phyloP scores from a whole-genome alignment of 1,139 yeast genomes.

The Nakaseomyces delphensis region DNA sequence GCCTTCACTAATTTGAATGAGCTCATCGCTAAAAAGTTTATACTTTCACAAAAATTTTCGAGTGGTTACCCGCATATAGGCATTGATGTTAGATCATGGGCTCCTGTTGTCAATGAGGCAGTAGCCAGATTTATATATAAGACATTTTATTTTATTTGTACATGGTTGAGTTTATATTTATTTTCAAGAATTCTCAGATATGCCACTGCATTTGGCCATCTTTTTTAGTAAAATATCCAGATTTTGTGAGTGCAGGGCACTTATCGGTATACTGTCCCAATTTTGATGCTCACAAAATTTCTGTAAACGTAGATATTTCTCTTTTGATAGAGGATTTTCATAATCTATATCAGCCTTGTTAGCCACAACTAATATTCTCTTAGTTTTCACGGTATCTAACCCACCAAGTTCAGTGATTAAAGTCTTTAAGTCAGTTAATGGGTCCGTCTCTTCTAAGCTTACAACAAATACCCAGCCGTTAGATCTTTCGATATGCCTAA shows the following conservation, averaged over 20 bases:
- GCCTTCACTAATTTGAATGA: too few species aligned
- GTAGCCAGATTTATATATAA: too few species aligned
- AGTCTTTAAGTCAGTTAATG: conserved; percentile 52
- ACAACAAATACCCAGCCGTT: conserved; percentile 84
- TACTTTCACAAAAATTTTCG: too few species aligned
- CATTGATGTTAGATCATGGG: too few species aligned
- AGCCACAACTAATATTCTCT: conserved; percentile 67
- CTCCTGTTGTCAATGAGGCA: too few species aligned
- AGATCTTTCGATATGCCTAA: conserved; percentile 86
- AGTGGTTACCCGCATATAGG: too few species aligned
- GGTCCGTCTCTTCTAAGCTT: conserved; percentile 56
- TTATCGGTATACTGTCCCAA: conserved; percentile 77
- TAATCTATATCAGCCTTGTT: conserved; percentile 79
- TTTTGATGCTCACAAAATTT: conserved; percentile 36
- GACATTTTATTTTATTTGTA: not conserved
- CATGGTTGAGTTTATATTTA: not conserved
- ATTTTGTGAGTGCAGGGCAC: conserved; percentile 68
- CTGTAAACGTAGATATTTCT: conserved; percentile 38
- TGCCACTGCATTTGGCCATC: conserved; percentile 39
- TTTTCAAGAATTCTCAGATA: not conserved
- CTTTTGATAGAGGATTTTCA: conserved; percentile 33
- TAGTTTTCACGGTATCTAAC: conserved; percentile 37
- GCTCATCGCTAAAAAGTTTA: too few species aligned
- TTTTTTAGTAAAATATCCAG: conserved; percentile 56
- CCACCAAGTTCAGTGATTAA: conserved; percentile 72